Conservation (phyloP, 2,329 filamentous ascomycete species). For the Arthrobotrys entomopaga region DNA sequence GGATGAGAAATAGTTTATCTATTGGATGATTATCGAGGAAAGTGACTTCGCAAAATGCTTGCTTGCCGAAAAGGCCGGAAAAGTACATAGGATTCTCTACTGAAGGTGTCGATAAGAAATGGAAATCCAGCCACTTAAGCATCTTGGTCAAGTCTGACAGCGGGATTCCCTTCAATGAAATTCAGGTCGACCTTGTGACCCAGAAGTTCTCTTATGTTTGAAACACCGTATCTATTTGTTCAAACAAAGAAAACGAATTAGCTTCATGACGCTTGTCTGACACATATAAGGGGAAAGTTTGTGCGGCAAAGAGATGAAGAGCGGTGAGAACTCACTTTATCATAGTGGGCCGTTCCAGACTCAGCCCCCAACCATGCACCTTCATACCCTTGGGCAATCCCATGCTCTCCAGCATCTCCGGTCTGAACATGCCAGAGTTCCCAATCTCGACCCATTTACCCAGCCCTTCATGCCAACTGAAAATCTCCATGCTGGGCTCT, state of each 20-base stretch:
- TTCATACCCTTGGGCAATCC: conserved; percentile 89
- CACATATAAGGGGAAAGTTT: not conserved
- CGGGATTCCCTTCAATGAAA: conserved; percentile 91
- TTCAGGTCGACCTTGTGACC: conserved; percentile 95
- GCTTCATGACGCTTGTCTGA: not conserved
- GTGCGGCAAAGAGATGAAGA: not conserved
- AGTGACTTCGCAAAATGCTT: too few species aligned
- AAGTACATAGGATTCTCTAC: too few species aligned
- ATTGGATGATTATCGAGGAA: too few species aligned
- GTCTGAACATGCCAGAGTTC: conserved; percentile 98
- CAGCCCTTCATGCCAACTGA: conserved; percentile 89
- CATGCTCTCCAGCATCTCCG: conserved; percentile 97
- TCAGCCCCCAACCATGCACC: conserved; percentile 93
- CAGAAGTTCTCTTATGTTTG: conserved; percentile 89
- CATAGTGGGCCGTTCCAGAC: conserved; percentile 95
- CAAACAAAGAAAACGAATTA: conserved; percentile 45
- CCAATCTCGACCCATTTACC: conserved; percentile 96
- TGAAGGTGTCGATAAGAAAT: not conserved
- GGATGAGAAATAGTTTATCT: too few species aligned
- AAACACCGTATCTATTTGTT: conserved; percentile 71
- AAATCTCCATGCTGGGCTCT: conserved; percentile 97
- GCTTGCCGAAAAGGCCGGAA: too few species aligned
- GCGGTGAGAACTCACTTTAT: conserved; percentile 75
- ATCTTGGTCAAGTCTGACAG: conserved; percentile 87
- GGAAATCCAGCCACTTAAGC: conserved; percentile 16